Evolutionary conservation across 2,329 filamentous ascomycete genomes (phyloP), one percentile per base, ranked within the genome.

Genomic region (Zymoseptoria passerinii): DNA sequence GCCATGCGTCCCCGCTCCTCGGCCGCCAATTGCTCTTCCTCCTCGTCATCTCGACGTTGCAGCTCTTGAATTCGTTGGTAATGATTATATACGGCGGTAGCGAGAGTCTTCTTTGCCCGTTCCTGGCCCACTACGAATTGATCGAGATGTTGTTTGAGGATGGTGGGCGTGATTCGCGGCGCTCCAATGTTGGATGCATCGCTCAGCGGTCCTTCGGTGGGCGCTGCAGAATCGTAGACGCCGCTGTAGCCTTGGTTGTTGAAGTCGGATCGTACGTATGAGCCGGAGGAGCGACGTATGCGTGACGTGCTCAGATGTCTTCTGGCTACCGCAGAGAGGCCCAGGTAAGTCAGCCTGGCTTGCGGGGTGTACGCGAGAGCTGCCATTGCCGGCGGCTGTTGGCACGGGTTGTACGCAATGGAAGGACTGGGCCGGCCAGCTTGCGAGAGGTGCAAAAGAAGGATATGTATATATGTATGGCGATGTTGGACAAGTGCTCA

Each of bases 61-160:
- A 87, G 70, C 73, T 88, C 85, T 67, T 92, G 86, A 60, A 96
- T 83, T 52, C 89, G 84, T 74, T 96, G 90, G 71, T 97, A 96
- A 72, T 99, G 94, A 70, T 97, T 96, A 77, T 95, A 96, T 28
- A 99, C 89, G 6, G 92, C 91, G 3, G 92, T 87, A 63, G 90
- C 94, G 63, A 97, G 85, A 13, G 92, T 89, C 74, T 95, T 95
- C 80, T 99, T 94, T 16, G 94, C 91, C 60, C 90, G 85, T 65
- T 96, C 90, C 74, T 99, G 94, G 48, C 92, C 94, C 3, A 99
- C 92, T 1, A 99, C 92, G 72, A 95, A 99, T 70, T 94, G 89
- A 72, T 99, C 94, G 29, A 97, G 84, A 68, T 94, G 88, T 69
- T 90, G 85, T 78, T 97, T 96, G 67, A 99, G 80, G 66, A 78